Percentiles rank a stretch among this genome's conserved stretches.
These are phyloP conservation scores for Scenedesmus sp. DNA, from an alignment of 163 green algal genomes.

Conservation along the genomic window DNA sequence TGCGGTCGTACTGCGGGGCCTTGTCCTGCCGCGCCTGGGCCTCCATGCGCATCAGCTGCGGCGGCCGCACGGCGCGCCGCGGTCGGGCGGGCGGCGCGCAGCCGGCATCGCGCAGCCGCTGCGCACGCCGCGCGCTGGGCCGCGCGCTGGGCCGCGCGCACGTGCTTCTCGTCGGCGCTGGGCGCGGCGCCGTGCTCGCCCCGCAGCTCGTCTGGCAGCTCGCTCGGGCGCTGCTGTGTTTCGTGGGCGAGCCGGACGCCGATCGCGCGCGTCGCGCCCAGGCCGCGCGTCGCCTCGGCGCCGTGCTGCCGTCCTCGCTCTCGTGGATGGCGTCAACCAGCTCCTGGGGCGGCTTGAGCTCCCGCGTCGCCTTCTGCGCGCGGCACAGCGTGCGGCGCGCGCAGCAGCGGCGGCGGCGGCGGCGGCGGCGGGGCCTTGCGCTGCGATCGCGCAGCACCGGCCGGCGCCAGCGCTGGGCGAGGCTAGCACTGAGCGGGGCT, in stretches of 20 bases:
- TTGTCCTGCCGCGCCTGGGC: slow-evolving; percentile 19
- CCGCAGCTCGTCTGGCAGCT: slow-evolving; percentile 38
- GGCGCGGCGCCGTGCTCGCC: not conserved
- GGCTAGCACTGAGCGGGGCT: too few species aligned
- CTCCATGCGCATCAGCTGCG: slow-evolving; percentile 8
- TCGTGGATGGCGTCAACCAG: slow-evolving; percentile 41
- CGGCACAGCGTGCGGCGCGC: too few species aligned
- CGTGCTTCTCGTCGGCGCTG: slow-evolving; percentile 22
- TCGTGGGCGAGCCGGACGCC: slow-evolving; percentile 39
- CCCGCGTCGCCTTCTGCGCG: too few species aligned
- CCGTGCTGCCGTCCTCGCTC: slow-evolving; percentile 44
- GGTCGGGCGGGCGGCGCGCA: too few species aligned
- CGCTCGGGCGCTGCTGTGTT: slow-evolving; percentile 17
- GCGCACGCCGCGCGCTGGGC: too few species aligned
- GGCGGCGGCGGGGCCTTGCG: too few species aligned
- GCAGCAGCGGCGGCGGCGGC: too few species aligned
- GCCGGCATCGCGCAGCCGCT: not conserved
- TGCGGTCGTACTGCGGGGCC: slow-evolving; percentile 27
- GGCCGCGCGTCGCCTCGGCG: slow-evolving; percentile 11
- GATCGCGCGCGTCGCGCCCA: slow-evolving; percentile 27
- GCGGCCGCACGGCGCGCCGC: too few species aligned
- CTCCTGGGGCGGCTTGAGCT: slow-evolving; percentile 39
- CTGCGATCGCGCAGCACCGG: too few species aligned
- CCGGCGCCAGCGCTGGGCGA: too few species aligned
- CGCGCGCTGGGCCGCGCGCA: not conserved